Evolutionary conservation across 1,139 yeast species (phyloP).

Genomic region (Yamadazyma aaseri): DNA sequence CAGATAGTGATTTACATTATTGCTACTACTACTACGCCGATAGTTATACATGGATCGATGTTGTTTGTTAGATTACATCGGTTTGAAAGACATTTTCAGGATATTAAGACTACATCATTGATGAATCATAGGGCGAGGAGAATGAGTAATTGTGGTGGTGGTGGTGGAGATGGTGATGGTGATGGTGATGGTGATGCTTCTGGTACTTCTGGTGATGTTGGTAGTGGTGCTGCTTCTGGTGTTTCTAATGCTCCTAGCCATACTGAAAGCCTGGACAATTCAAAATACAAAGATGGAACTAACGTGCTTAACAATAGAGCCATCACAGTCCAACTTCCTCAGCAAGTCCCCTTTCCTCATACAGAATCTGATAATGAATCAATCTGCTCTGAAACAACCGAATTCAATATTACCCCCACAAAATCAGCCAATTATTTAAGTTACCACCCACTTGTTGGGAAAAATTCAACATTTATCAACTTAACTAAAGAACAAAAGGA

Average conservation of each 20-base stretch:
- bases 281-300: too few relatives aligned
- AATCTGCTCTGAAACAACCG: neutral
- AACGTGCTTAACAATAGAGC: too few relatives aligned
- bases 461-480: slow-evolving; percentile 89
- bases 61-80: slow-evolving; percentile 79
- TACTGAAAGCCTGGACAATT: neutral
- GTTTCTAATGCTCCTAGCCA: neutral
- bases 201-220: neutral
- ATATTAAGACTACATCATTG: slow-evolving; percentile 73
- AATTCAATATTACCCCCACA: slow-evolving; percentile 12
- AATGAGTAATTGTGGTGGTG: too few relatives aligned
- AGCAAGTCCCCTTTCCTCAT: too few relatives aligned
- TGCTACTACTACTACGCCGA: slow-evolving; percentile 76
- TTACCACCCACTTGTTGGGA: slow-evolving; percentile 91
- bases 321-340: neutral
- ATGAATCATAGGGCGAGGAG: slow-evolving; percentile 77
- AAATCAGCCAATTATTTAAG: slow-evolving; percentile 71
- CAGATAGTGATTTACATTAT: slow-evolving; percentile 65
- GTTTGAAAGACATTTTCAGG: slow-evolving; percentile 85
- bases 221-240: too few relatives aligned
- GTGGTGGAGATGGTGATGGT: neutral
- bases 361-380: neutral
- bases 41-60: slow-evolving; percentile 79
- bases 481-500: slow-evolving; percentile 82
- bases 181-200: neutral